Conservation (phyloP, 148 eudicot genomes). For the Rhododendron simsii region DNA sequence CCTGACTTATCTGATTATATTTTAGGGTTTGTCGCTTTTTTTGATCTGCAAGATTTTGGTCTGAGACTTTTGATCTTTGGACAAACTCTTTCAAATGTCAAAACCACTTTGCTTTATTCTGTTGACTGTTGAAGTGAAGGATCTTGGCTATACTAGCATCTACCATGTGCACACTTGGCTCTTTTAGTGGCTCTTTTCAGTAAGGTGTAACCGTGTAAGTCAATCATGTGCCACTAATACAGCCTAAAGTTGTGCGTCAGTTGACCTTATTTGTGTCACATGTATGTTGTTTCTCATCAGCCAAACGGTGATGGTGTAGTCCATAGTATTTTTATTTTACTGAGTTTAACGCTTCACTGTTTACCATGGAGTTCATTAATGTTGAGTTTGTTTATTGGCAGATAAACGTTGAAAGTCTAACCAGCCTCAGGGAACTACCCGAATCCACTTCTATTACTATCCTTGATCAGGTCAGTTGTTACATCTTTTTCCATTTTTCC, state of each 20-base stretch:
- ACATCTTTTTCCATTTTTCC: not conserved
- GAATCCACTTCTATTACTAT: conserved; percentile 65
- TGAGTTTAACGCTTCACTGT: not conserved
- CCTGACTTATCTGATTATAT: not conserved
- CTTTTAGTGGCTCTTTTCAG: not conserved
- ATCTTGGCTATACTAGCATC: not conserved
- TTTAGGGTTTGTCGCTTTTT: not conserved
- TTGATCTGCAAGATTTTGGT: not conserved
- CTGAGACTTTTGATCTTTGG: not conserved
- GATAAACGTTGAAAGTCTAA: conserved; percentile 49
- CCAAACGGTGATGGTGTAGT: not conserved
- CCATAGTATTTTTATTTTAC: not conserved
- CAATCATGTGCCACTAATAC: not conserved
- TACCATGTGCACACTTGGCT: not conserved
- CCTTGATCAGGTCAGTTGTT: conserved; percentile 62
- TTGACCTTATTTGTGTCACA: not conserved
- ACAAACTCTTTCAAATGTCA: not conserved
- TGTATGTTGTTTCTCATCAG: not conserved
- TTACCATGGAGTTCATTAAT: not conserved
- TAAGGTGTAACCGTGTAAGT: too few species aligned
- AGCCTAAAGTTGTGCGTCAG: not conserved
- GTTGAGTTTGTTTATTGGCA: conserved; percentile 20
- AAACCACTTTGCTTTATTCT: not conserved
- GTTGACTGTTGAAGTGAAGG: not conserved
- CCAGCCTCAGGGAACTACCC: conserved; percentile 53